Evolutionary conservation across 768 basidiomycete genomes (phyloP), one percentile per base, ranked within the genome.

Genomic region (Naganishia onofrii): DNA sequence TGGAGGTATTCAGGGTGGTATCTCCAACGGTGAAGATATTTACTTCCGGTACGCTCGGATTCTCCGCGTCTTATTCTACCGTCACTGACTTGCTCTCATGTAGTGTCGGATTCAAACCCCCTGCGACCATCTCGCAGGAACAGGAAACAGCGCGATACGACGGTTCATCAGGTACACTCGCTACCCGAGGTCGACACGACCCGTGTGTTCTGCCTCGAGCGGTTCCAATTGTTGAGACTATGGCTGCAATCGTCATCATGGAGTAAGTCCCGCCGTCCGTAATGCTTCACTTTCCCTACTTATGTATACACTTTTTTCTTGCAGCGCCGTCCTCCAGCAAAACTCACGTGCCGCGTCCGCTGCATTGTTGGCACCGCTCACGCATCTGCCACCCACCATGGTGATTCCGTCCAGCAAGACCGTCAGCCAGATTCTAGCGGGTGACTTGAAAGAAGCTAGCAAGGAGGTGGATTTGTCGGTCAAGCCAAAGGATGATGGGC

Each of bases 191-290:
- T 15, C 86, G 96, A 66, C 95, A 98, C 82, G 95, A 97, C 78
- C 93, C 95, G 21, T 97, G 95, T 79, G 95, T 99, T 54, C 93
- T 99, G 6, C 95, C 95, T 51, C 88, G 93, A 56, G 93, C 93
- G 23, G 92, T 97, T 10, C 93, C 96, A 52, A 99, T 99, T 76
- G 95, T 98, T 53, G 96, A 99, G 83, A 88, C 92, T 0, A 99
- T 99, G 96, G 93, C 95, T 0, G 89, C 90, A 31, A 85, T 98
- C 58, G 95, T 97, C 70, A 85, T 96, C 74, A 92, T 99, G 89
- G 96, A 99, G 83, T 82, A 69, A 68, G 81, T 78, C 26, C 19
- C n/a, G 57, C 56, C 36, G 48, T 46, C 29, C n/a, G n/a, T 46
- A 28, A 52, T 29, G 23, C 32, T 46, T 67, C 52, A 29, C 54